These are phyloP conservation scores for Nitzschia inconspicua DNA, from an alignment of 108 stramenopile species.

Conservation along the genomic window DNA sequence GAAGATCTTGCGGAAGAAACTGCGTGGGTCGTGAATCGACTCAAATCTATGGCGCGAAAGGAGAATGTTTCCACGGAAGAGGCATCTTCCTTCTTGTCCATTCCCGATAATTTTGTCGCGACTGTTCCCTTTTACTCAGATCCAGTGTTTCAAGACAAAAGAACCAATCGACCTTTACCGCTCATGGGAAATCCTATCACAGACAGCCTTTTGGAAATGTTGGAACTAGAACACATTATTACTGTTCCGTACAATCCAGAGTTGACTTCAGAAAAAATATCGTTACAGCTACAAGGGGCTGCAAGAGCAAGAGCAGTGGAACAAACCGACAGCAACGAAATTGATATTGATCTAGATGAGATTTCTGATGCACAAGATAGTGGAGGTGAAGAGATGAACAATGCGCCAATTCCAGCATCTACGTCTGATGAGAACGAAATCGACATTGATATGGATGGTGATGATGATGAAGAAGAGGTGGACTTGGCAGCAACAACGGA, in stretches of 20 bases:
- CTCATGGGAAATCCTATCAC: constrained; percentile 93
- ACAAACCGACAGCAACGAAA: not conserved
- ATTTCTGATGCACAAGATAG: no score
- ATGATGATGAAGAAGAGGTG: not conserved
- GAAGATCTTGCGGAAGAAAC: constrained; percentile 40
- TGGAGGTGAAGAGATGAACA: no score
- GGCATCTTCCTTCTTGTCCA: constrained; percentile 9
- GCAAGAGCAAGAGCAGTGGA: not conserved
- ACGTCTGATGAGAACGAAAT: constrained; percentile 51
- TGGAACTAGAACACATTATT: constrained; percentile 75
- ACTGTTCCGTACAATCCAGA: constrained; percentile 59
- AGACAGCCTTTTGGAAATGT: constrained; percentile 65
- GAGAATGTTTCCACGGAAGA: not conserved
- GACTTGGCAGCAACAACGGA: constrained; percentile 4
- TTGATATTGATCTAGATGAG: not conserved
- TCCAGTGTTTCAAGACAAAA: constrained; percentile 7
- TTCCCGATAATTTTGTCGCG: constrained; percentile 60
- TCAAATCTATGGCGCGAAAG: no score
- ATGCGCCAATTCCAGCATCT: not conserved
- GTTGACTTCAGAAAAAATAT: not conserved
- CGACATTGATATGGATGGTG: constrained; percentile 36
- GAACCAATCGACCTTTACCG: constrained; percentile 25
- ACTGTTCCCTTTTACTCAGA: constrained; percentile 49
- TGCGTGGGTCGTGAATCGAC: constrained; percentile 25
- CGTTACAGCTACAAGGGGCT: not conserved